phyloP scores from a whole-genome alignment of 2,329 filamentous ascomycete species.

The Diaporthe vaccinii region DNA sequence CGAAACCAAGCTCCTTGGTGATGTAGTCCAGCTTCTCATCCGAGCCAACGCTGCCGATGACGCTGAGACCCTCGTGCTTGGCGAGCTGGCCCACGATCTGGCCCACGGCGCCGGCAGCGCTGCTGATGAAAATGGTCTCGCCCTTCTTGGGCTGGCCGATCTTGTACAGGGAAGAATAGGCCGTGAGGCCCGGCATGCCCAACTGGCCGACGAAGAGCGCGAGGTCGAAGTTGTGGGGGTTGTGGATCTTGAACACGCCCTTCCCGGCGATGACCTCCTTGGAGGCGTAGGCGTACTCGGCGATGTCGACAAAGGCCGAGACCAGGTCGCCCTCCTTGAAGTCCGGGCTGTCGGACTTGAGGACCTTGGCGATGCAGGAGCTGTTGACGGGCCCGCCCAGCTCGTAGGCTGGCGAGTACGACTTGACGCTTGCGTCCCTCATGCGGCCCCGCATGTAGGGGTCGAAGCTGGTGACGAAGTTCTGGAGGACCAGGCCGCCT shows the following conservation, averaged over 20 bases:
- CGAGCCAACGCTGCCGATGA: slow-evolving; percentile 84
- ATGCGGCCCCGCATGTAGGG: slow-evolving; percentile 88
- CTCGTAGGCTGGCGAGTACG: slow-evolving; percentile 75
- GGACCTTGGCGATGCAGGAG: slow-evolving; percentile 73
- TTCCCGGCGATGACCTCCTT: slow-evolving; percentile 54
- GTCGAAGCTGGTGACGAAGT: slow-evolving; percentile 83
- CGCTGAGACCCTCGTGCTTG: slow-evolving; percentile 82
- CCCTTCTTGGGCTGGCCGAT: slow-evolving; percentile 80
- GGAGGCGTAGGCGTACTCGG: slow-evolving; percentile 76
- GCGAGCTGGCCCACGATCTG: slow-evolving; percentile 87
- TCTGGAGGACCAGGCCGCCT: slow-evolving; percentile 78
- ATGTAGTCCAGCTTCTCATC: slow-evolving; percentile 84
- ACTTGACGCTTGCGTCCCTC: slow-evolving; percentile 74
- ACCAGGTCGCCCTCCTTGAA: slow-evolving; percentile 79
- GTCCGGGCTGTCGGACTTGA: slow-evolving; percentile 73
- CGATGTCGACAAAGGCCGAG: slow-evolving; percentile 67
- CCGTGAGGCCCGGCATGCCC: slow-evolving; percentile 61
- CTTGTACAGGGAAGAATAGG: slow-evolving; percentile 72
- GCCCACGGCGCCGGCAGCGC: slow-evolving; percentile 85
- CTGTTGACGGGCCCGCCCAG: slow-evolving; percentile 76
- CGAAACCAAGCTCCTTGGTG: slow-evolving; percentile 63
- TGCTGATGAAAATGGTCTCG: slow-evolving; percentile 85
- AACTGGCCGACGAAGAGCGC: slow-evolving; percentile 81
- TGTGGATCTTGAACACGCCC: slow-evolving; percentile 70
- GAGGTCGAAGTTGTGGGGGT: slow-evolving; percentile 76